phyloP scores from a whole-genome alignment of 352 stramenopile genomes.

The Phytopythium ostracodes region DNA sequence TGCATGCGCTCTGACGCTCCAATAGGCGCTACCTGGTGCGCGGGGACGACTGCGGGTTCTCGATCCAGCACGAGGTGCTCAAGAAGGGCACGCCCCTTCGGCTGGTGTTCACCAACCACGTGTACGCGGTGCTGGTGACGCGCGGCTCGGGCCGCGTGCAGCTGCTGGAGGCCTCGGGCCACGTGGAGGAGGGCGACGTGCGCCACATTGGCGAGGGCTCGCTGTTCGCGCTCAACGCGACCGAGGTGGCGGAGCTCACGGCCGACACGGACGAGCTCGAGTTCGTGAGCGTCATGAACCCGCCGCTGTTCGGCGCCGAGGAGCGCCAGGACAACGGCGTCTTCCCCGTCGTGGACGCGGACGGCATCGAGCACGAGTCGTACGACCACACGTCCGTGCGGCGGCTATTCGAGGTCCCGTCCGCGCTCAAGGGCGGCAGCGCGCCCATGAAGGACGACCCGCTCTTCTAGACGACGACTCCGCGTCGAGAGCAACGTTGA shows the following conservation, averaged over 20 bases:
- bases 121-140: slow-evolving; percentile 69
- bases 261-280: slow-evolving; percentile 63
- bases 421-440: slow-evolving; percentile 73
- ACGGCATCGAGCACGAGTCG: slow-evolving; percentile 53
- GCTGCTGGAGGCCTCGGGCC: slow-evolving; percentile 43
- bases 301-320: slow-evolving; percentile 57
- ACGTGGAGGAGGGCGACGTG: slow-evolving; percentile 24
- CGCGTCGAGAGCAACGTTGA: background rate
- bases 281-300: slow-evolving; percentile 81
- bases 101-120: slow-evolving; percentile 75
- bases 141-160: slow-evolving; percentile 43
- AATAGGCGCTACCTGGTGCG: slow-evolving; percentile 62
- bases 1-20: background rate
- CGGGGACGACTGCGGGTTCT: slow-evolving; percentile 71
- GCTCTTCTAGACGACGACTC: slow-evolving; percentile 38
- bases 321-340: slow-evolving; percentile 45
- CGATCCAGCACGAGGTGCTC: slow-evolving; percentile 70
- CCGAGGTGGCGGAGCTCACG: slow-evolving; percentile 45
- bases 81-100: slow-evolving; percentile 43
- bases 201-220: slow-evolving; percentile 41
- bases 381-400: slow-evolving; percentile 44
- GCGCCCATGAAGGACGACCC: slow-evolving; percentile 79
- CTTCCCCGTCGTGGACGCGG: slow-evolving; percentile 65
- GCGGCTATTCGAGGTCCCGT: slow-evolving; percentile 67
- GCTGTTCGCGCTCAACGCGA: slow-evolving; percentile 60